Conservation (phyloP, 2,329 filamentous ascomycete genomes). For the Monosporascus sp. region DNA sequence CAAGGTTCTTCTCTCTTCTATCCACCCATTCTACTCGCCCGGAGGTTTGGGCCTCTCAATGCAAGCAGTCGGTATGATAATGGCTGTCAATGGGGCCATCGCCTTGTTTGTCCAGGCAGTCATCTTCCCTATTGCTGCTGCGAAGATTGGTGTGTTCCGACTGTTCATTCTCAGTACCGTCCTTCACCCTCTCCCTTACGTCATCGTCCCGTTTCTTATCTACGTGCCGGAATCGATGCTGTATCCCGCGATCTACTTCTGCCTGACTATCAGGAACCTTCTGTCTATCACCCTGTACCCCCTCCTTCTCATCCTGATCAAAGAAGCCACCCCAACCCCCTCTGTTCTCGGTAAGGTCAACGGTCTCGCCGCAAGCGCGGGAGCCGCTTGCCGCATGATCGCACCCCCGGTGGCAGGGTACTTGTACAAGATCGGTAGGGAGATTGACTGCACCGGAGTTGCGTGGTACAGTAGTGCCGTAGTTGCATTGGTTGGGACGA, state of each 20-base stretch:
- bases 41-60: constrained; percentile 60
- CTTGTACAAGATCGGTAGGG: constrained; percentile 55
- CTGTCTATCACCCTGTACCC: constrained; percentile 61
- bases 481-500: constrained; percentile 49
- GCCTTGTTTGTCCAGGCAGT: constrained; percentile 55
- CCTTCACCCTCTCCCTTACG: constrained; percentile 57
- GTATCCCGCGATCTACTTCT: constrained; percentile 53
- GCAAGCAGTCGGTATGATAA: constrained; percentile 55
- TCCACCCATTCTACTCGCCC: constrained; percentile 48
- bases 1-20: constrained; percentile 18
- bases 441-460: constrained; percentile 52
- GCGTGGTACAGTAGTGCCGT: constrained; percentile 59
- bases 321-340: constrained; percentile 55
- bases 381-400: constrained; percentile 61
- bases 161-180: constrained; percentile 54
- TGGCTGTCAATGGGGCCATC: constrained; percentile 54
- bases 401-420: constrained; percentile 60
- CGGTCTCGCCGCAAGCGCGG: constrained; percentile 59
- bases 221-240: constrained; percentile 46
- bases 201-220: constrained; percentile 53
- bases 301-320: constrained; percentile 61
- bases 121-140: constrained; percentile 56
- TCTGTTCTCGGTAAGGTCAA: constrained; percentile 59
- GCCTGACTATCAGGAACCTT: constrained; percentile 52
- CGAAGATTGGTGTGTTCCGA: constrained; percentile 52